Percentiles rank a stretch among this genome's conserved stretches.
Conservation (phyloP, 352 stramenopile genomes). For the Phytophthora multivora region DNA sequence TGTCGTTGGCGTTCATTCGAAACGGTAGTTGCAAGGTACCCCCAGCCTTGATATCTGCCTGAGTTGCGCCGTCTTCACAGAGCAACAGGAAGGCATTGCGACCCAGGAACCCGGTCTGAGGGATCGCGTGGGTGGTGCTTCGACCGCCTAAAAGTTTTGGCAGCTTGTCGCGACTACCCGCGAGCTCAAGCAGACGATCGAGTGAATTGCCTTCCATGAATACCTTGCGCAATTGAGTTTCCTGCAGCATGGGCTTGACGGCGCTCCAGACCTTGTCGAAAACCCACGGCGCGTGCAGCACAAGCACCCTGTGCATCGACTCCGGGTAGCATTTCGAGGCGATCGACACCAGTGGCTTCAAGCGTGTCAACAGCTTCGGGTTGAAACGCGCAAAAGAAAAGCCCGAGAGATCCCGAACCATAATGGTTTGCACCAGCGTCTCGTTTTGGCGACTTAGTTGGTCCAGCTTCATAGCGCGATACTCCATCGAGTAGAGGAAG, state of each 20-base stretch:
- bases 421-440: constrained; percentile 60
- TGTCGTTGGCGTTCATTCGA: constrained; percentile 71
- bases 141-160: constrained; percentile 67
- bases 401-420: constrained; percentile 66
- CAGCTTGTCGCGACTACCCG: constrained; percentile 54
- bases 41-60: constrained; percentile 68
- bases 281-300: constrained; percentile 72
- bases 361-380: constrained; percentile 51
- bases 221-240: constrained; percentile 70
- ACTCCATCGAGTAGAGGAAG: constrained; percentile 79
- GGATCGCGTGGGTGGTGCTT: constrained; percentile 54
- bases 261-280: constrained; percentile 74
- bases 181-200: constrained; percentile 47
- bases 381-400: constrained; percentile 71
- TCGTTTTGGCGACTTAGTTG: constrained; percentile 64
- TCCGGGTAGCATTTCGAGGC: constrained; percentile 73
- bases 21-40: constrained; percentile 70
- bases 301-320: constrained; percentile 55
- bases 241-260: constrained; percentile 61
- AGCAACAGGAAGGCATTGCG: constrained; percentile 67
- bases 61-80: constrained; percentile 71
- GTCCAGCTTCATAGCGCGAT: constrained; percentile 66
- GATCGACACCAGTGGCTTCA: constrained; percentile 47
- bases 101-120: constrained; percentile 66
- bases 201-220: constrained; percentile 58